Conservation (phyloP, 164 flowering plant genomes). For the Berberis vulgaris region DNA sequence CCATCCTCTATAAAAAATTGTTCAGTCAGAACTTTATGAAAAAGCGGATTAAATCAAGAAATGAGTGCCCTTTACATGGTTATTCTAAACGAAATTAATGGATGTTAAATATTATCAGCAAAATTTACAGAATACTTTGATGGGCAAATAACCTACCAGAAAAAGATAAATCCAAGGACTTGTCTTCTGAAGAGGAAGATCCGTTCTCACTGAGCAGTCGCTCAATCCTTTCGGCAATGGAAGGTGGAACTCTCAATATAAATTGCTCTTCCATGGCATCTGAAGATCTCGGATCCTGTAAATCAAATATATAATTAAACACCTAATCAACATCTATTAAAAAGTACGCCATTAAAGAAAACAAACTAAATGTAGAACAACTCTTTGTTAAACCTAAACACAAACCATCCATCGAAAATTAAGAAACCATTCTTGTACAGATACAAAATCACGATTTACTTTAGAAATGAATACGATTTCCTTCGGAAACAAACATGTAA, state of each 20-base stretch:
- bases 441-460: too few relatives aligned
- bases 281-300: neutral
- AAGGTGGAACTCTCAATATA: slow-evolving; percentile 79
- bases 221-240: slow-evolving; percentile 68
- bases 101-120: neutral
- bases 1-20: slow-evolving; percentile 46
- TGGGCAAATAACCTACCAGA: slow-evolving; percentile 8
- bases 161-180: slow-evolving; percentile 68
- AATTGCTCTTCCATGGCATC: slow-evolving; percentile 77
- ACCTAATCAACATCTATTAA: too few relatives aligned
- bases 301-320: neutral
- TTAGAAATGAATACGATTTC: too few relatives aligned
- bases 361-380: too few relatives aligned
- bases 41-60: neutral
- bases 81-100: neutral
- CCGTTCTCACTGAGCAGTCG: slow-evolving; percentile 51
- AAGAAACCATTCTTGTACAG: too few relatives aligned
- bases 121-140: neutral
- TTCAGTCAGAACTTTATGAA: neutral
- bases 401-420: too few relatives aligned
- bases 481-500: too few relatives aligned
- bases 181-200: slow-evolving; percentile 62
- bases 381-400: too few relatives aligned
- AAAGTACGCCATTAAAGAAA: too few relatives aligned
- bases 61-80: neutral